Base-by-base conservation (phyloP, 2,329 filamentous ascomycete genomes). In the Sclerotiophoma versabilis region DNA sequence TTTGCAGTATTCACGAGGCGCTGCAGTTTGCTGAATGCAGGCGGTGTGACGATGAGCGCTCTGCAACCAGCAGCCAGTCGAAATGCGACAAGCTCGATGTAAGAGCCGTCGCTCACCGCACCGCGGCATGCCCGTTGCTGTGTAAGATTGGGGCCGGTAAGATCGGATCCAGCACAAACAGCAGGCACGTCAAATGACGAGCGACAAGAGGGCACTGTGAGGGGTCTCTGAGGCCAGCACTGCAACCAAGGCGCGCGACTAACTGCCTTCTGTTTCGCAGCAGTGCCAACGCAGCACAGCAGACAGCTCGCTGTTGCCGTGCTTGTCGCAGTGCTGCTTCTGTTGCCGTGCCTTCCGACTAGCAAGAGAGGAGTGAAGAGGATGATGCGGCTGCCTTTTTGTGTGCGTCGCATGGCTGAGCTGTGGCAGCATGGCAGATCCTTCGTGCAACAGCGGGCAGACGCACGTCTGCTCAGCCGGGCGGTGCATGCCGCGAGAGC, bases 261-360 rank as follows among this genome's bases (percentile, higher is more conserved):
- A 43, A 15, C 20, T 42, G 42, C 51, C 57, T 56, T 63, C 17
- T 48, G 55, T 62, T 58, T 54, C 52, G 60, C 57, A 63, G 36
- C 51, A 62, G 51, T 53, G 46, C 58, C 54, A 58, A 41, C 52
- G 15, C 49, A 50, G 14, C 47, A 46, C 27, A 27, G 54, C 53
- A 49, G 54, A 45, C 49, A 58, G 53, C 47, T 42, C 37, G 48
- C 33, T 25, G 44, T 46, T 41, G 50, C 48, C 26, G 43, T 38
- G 9, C 37, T 17, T 32, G 36, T 48, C n/a, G 38, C 37, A 20
- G 27, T 12, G 44, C 26, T 44, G 27, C 27, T 10, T 39, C 22
- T 46, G 42, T 36, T 46, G 51, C 51, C 51, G 51, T 39, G 25
- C n/a, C 15, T 45, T 45, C 51, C 45, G 51, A 34, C 34, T 15